These are phyloP conservation scores for Corymbia citriodora DNA, from an alignment of 441 rosid genomes.

Conservation along the genomic window DNA sequence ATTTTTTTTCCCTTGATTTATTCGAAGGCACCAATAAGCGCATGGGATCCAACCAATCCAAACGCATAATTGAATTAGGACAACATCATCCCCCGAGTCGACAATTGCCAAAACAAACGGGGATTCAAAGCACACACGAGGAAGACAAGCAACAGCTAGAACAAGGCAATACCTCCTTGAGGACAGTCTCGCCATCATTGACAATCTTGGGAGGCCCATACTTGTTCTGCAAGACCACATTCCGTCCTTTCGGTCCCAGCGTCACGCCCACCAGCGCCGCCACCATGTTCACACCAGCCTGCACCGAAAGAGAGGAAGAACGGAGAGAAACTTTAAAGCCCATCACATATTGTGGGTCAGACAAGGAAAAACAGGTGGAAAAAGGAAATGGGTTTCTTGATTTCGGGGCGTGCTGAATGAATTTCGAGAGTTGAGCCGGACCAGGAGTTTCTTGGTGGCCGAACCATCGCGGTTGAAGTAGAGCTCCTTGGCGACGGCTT, in stretches of 20 bases:
- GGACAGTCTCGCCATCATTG: constrained; percentile 91
- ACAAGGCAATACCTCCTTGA: constrained; percentile 49
- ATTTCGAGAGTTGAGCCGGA: constrained; percentile 2
- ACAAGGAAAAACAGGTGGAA: background rate
- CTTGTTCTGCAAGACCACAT: constrained; percentile 83
- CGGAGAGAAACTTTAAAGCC: background rate
- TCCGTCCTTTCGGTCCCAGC: constrained; percentile 90
- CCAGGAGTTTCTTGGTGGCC: constrained; percentile 77
- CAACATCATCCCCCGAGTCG: background rate
- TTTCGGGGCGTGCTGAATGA: background rate
- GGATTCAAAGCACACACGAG: background rate
- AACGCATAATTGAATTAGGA: background rate
- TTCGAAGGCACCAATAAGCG: background rate
- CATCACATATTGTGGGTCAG: background rate
- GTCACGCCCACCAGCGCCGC: constrained; percentile 83
- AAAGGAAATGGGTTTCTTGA: background rate
- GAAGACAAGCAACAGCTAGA: background rate
- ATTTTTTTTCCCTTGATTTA: background rate
- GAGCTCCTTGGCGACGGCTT: constrained; percentile 69
- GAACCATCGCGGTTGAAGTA: constrained; percentile 85
- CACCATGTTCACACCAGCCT: constrained; percentile 81
- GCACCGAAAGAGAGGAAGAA: constrained; percentile 10
- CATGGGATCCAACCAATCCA: background rate
- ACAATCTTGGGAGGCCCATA: constrained; percentile 93
- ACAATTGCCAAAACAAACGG: background rate